Evolutionary conservation across 768 basidiomycete genomes (phyloP).

Genomic region (Trametes villosa): DNA sequence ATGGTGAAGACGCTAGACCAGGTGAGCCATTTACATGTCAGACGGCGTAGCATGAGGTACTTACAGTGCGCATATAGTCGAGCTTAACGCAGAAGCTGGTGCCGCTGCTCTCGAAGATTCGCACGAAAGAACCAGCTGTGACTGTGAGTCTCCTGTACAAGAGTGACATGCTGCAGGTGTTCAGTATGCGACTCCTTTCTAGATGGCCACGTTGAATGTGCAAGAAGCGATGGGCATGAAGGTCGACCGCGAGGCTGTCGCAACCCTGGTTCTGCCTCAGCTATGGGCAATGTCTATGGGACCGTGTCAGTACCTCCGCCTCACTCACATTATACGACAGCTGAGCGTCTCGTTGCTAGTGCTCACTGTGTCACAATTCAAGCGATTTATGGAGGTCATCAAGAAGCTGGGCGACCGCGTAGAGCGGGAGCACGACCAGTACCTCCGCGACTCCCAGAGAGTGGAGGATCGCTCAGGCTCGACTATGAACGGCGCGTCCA

Average conservation of each 20-base stretch:
- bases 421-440: constrained; percentile 90
- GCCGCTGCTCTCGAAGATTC: constrained; percentile 90
- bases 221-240: constrained; percentile 97
- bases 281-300: constrained; percentile 97
- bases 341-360: not conserved
- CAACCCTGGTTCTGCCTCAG: constrained; percentile 62
- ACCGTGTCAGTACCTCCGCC: constrained; percentile 61
- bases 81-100: constrained; percentile 95
- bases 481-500: constrained; percentile 45
- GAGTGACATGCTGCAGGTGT: not conserved
- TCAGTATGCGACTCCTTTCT: not conserved
- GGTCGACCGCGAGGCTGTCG: constrained; percentile 85
- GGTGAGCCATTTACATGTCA: constrained; percentile 41
- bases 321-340: not conserved
- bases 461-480: constrained; percentile 77
- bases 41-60: not conserved
- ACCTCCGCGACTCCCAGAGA: constrained; percentile 89
- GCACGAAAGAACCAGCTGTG: constrained; percentile 94
- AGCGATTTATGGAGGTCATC: constrained; percentile 88
- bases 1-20: constrained; percentile 94
- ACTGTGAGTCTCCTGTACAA: constrained; percentile 58
- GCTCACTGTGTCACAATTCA: constrained; percentile 73
- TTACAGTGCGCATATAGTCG: constrained; percentile 45
- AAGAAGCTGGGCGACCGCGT: constrained; percentile 81
- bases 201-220: constrained; percentile 88